These are phyloP conservation scores for Rhynchospora breviuscula DNA, from an alignment of 176 grass and related monocot species.

Conservation along the genomic window DNA sequence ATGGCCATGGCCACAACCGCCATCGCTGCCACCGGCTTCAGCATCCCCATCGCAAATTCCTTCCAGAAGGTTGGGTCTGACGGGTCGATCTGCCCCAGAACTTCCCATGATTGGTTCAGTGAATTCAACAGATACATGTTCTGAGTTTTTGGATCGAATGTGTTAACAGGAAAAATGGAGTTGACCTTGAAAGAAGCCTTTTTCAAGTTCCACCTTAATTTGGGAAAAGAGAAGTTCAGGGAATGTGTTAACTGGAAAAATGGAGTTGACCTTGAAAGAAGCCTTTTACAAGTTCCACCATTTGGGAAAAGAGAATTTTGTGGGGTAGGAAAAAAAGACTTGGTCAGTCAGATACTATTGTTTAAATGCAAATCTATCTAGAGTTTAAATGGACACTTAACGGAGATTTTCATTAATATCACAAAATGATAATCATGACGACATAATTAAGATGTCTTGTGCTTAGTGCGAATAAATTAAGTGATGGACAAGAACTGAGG, in stretches of 20 bases:
- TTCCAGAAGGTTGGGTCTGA: constrained; percentile 63
- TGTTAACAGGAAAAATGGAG: background rate
- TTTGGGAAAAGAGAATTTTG: too few relatives aligned
- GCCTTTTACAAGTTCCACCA: background rate
- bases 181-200: background rate
- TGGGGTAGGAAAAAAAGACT: too few relatives aligned
- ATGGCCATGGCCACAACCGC: constrained; percentile 66
- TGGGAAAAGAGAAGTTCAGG: background rate
- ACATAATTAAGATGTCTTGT: background rate
- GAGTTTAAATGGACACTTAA: background rate
- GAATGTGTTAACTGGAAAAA: too few relatives aligned
- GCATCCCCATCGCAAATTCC: constrained; percentile 69
- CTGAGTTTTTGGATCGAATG: background rate
- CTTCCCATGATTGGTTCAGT: background rate
- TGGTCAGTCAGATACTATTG: background rate
- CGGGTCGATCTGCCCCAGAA: constrained; percentile 44
- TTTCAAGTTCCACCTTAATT: background rate
- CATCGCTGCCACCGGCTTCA: constrained; percentile 60
- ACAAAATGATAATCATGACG: background rate
- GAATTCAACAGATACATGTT: background rate
- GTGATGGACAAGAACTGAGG: background rate
- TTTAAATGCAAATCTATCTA: background rate
- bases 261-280: too few relatives aligned
- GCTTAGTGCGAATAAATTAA: background rate
- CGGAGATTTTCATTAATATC: background rate